Conservation (phyloP, 352 stramenopile genomes). For the Phytophthora capsici region DNA sequence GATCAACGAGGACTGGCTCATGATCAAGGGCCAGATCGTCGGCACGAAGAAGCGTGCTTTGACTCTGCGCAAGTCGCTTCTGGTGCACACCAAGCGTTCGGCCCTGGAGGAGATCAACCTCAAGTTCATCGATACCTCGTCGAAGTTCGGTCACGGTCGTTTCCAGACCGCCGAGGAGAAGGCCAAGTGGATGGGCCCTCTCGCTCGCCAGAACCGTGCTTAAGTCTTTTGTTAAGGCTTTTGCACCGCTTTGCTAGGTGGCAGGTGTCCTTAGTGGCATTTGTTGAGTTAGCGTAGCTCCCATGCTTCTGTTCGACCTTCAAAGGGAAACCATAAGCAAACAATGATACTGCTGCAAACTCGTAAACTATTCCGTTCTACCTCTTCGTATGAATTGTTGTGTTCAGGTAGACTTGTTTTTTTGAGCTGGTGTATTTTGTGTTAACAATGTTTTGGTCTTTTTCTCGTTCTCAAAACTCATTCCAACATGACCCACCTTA, state of each 20-base stretch:
- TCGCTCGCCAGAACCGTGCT: slow-evolving; percentile 92
- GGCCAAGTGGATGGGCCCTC: slow-evolving; percentile 98
- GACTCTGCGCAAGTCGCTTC: slow-evolving; percentile 98
- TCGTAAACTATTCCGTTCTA: slow-evolving; percentile 14
- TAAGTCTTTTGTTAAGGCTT: slow-evolving; percentile 56
- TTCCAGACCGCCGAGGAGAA: slow-evolving; percentile 99
- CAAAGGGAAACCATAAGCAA: slow-evolving; percentile 31
- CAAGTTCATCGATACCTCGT: slow-evolving; percentile 97
- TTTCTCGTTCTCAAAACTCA: slow-evolving; percentile 15
- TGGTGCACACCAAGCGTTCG: slow-evolving; percentile 97
- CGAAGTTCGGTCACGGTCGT: slow-evolving; percentile 99
- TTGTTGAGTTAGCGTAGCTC: slow-evolving; percentile 32
- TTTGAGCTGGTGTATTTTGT: slow-evolving; percentile 11
- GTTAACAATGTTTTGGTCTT: slow-evolving; percentile 18
- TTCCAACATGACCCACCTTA: slow-evolving; percentile 42
- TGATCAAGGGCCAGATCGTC: slow-evolving; percentile 99
- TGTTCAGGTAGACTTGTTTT: neutral
- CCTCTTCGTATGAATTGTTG: neutral
- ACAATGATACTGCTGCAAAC: slow-evolving; percentile 55
- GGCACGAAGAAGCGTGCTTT: slow-evolving; percentile 99
- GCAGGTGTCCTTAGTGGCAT: slow-evolving; percentile 18
- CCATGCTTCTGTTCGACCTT: slow-evolving; percentile 21
- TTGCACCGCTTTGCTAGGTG: slow-evolving; percentile 19
- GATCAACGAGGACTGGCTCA: slow-evolving; percentile 99
- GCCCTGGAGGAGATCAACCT: slow-evolving; percentile 97